Percentiles rank a stretch among this genome's conserved stretches.
phyloP scores from a whole-genome alignment of 176 grass and related monocot genomes.

The Guadua angustifolia region DNA sequence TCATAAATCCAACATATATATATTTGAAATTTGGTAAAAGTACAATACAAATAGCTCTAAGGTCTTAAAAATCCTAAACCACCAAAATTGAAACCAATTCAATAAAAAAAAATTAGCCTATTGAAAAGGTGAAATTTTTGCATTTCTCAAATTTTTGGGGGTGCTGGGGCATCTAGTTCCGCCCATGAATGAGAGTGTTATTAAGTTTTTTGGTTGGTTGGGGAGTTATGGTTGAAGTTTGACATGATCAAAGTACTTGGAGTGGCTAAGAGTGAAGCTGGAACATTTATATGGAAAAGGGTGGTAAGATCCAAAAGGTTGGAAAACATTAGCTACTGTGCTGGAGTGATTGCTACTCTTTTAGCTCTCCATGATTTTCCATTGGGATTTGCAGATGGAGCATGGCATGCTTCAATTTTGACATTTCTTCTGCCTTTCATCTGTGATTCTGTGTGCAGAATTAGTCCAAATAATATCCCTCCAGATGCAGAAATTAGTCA shows the following conservation, averaged over 20 bases:
- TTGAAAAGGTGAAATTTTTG: no score
- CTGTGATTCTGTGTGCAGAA: not conserved
- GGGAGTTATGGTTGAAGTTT: slow-evolving; percentile 10
- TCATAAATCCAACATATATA: no score
- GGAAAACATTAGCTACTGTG: not conserved
- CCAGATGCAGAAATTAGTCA: not conserved
- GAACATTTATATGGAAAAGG: not conserved
- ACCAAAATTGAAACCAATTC: no score
- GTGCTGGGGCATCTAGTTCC: no score
- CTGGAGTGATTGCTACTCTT: not conserved
- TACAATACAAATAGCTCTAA: no score
- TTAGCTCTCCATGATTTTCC: not conserved
- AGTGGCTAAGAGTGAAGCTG: not conserved
- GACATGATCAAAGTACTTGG: not conserved
- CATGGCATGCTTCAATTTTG: not conserved
- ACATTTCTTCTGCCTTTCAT: not conserved
- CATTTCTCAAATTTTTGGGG: no score
- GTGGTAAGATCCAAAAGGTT: not conserved
- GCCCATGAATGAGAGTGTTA: not conserved
- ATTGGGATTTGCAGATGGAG: not conserved
- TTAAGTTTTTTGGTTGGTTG: not conserved
- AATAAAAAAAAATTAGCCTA: no score
- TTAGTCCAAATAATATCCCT: not conserved
- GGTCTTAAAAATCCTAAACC: no score
- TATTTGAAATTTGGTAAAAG: no score